These are phyloP conservation scores for Beauveria sp. DNA, from an alignment of 2,329 filamentous ascomycete genomes.

Conservation along the genomic window DNA sequence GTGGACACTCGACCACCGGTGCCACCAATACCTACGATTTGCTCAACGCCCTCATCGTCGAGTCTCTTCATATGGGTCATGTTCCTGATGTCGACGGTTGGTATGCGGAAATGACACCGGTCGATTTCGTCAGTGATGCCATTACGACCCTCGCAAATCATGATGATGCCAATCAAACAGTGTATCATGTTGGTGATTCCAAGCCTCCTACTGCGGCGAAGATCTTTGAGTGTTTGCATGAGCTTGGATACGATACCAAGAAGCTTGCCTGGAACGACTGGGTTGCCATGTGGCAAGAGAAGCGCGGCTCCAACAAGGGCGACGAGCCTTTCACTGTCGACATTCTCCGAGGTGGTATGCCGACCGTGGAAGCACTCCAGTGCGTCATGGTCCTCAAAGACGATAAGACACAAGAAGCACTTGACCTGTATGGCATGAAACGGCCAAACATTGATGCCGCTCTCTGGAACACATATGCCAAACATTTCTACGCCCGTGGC, in stretches of 20 bases:
- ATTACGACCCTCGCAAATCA: constrained; percentile 64
- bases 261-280: constrained; percentile 64
- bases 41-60: constrained; percentile 66
- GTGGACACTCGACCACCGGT: constrained; percentile 66
- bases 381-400: constrained; percentile 70
- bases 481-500: constrained; percentile 72
- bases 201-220: constrained; percentile 57
- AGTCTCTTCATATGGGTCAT: constrained; percentile 65
- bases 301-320: constrained; percentile 55
- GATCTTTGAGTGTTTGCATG: constrained; percentile 56
- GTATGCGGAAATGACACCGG: constrained; percentile 77
- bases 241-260: constrained; percentile 64
- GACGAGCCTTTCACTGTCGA: constrained; percentile 70
- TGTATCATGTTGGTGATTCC: constrained; percentile 71
- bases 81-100: constrained; percentile 65
- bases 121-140: constrained; percentile 70
- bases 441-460: constrained; percentile 61
- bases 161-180: constrained; percentile 49
- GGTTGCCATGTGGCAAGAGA: constrained; percentile 66
- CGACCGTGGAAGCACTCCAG: constrained; percentile 61
- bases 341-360: constrained; percentile 75
- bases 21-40: constrained; percentile 74
- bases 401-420: constrained; percentile 54
- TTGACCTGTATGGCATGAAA: constrained; percentile 43
- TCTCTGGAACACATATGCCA: constrained; percentile 69